Percentiles rank a stretch among this genome's conserved stretches.
Evolutionary conservation across 208 protist species (phyloP).

Genomic region (Acanthamoeba healyi): DNA sequence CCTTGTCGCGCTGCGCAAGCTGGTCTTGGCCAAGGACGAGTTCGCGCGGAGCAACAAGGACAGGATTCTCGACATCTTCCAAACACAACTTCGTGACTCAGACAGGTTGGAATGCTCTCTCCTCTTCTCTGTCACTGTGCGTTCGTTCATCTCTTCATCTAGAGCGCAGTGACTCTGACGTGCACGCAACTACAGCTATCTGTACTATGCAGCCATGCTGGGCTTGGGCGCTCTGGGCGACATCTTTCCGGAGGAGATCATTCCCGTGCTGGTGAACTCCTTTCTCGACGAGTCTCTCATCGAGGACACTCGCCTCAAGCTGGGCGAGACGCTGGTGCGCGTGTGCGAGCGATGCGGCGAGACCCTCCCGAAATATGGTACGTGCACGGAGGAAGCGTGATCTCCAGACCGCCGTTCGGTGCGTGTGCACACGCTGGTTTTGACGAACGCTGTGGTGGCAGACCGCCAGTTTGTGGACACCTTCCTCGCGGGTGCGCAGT

Average conservation of each 20-base stretch:
- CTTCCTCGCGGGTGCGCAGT: background rate
- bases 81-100: slow-evolving; percentile 20
- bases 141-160: no score
- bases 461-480: slow-evolving; percentile 20
- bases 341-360: slow-evolving; percentile 59
- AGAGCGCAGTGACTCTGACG: no score
- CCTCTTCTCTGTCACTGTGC: background rate
- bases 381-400: no score
- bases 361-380: slow-evolving; percentile 25
- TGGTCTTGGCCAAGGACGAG: background rate
- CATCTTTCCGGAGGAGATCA: slow-evolving; percentile 58
- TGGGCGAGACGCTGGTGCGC: slow-evolving; percentile 47
- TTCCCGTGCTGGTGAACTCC: background rate
- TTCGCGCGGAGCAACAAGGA: background rate
- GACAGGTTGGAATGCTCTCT: background rate
- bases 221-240: slow-evolving; percentile 53
- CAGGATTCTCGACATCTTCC: slow-evolving; percentile 56
- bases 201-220: slow-evolving; percentile 61
- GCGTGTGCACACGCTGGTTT: no score
- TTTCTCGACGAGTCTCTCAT: background rate
- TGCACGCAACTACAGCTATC: no score
- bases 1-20: background rate
- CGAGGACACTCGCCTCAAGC: slow-evolving; percentile 64
- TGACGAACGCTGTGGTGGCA: background rate
- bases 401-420: no score